A percentile compares a stretch with the other conserved stretches of the same genome.
phyloP scores from a whole-genome alignment of 345 rosid species.

The Rhodamnia argentea region DNA sequence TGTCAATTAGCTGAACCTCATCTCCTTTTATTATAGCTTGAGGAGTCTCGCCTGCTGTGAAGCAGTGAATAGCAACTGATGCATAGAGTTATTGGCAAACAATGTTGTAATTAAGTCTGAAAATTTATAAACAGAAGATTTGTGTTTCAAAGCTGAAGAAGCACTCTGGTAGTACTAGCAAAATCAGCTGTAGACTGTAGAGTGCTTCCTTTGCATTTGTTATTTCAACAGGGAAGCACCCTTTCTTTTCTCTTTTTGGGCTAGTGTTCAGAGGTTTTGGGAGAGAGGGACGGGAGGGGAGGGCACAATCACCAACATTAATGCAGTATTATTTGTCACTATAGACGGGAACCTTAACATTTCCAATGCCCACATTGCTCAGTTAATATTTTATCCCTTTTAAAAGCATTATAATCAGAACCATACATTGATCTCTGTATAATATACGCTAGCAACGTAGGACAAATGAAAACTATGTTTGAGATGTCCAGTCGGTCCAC shows the following conservation, averaged over 20 bases:
- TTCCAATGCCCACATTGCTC: background rate
- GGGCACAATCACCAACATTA: fast-evolving
- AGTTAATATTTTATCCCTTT: background rate
- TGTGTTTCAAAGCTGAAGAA: background rate
- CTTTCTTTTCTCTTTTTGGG: background rate
- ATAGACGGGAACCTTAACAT: background rate
- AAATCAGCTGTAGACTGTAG: background rate
- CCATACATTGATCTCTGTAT: fast-evolving
- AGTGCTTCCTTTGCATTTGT: background rate
- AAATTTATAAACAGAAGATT: fast-evolving
- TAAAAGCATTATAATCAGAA: background rate
- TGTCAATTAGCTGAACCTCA: background rate
- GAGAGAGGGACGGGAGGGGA: background rate
- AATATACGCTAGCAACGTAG: background rate
- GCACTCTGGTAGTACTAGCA: background rate
- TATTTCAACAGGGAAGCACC: background rate
- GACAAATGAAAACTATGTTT: background rate
- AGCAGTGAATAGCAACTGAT: background rate
- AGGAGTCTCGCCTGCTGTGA: background rate
- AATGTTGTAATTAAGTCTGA: background rate
- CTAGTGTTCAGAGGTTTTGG: background rate
- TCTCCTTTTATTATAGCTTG: background rate
- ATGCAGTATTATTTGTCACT: background rate
- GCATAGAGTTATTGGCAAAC: background rate
- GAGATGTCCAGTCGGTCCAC: background rate